phyloP scores from a whole-genome alignment of 2,329 filamentous ascomycete genomes.

The Lachnellula arida region DNA sequence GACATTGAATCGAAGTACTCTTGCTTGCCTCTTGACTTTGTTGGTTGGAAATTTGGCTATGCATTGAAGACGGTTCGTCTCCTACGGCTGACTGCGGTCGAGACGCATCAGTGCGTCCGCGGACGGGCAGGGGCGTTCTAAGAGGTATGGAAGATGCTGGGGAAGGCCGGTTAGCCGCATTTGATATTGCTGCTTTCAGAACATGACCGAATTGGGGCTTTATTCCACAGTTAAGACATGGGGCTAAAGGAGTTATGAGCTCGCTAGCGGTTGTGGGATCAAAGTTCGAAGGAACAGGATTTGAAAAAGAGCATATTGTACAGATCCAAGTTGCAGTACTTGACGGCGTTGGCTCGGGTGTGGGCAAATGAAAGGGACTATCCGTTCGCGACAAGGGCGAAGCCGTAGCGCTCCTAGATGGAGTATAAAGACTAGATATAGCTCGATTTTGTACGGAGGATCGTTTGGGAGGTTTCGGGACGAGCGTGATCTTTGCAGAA shows the following conservation, averaged over 20 bases:
- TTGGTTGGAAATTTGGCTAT: not conserved
- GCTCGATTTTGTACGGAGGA: slow-evolving; percentile 53
- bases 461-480: slow-evolving; percentile 73
- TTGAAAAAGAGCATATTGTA: slow-evolving; percentile 92
- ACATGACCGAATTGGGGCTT: slow-evolving; percentile 80
- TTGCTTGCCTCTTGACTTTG: slow-evolving; percentile 24
- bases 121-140: slow-evolving; percentile 27
- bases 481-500: slow-evolving; percentile 85
- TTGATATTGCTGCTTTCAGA: slow-evolving; percentile 80
- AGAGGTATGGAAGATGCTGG: slow-evolving; percentile 25
- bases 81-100: slow-evolving; percentile 22
- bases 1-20: slow-evolving; percentile 58
- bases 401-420: slow-evolving; percentile 42
- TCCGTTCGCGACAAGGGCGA: slow-evolving; percentile 44
- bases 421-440: slow-evolving; percentile 41
- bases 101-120: slow-evolving; percentile 19
- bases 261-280: slow-evolving; percentile 76
- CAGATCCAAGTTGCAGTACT: slow-evolving; percentile 85
- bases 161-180: slow-evolving; percentile 54
- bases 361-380: slow-evolving; percentile 39
- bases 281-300: slow-evolving; percentile 89
- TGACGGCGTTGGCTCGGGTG: slow-evolving; percentile 43
- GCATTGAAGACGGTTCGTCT: slow-evolving; percentile 8
- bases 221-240: slow-evolving; percentile 90
- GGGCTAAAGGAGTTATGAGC: slow-evolving; percentile 68